Base-by-base conservation (phyloP, 2,329 filamentous ascomycete genomes). In the Fusarium virguliforme region DNA sequence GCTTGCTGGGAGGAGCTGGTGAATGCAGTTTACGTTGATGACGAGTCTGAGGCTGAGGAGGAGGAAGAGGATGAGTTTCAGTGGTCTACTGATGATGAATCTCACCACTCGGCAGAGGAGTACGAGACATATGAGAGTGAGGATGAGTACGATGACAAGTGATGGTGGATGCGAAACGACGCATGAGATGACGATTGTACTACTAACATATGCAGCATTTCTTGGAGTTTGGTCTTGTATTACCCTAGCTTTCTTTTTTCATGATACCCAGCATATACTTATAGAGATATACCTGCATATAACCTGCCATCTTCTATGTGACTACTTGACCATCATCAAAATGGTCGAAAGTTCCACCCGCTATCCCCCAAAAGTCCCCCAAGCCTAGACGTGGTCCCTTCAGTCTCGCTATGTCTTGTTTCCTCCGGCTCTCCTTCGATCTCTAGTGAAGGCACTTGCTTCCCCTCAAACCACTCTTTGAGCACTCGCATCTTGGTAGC, bases 391-490 rank as follows among this genome's bases (percentile, higher is more conserved):
- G 54, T 54, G 2, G 6, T 62, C 8, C 22, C 26, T 18, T 15
- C 50, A 18, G 13, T 34, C 4, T 54, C 32, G 8, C 26, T 7
- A 8, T 48, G 46, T 48, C 32, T 53, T 59, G 13, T 18, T 50
- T 38, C 30, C 57, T 32, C 41, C 43, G 15, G 48, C 26, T 24
- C 60, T 7, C 71, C 69, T 22, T 73, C 56, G 4, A 77, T 38
- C 18, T 40, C 75, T 74, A 4, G 74, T 65, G 18, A 18, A 18
- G 18, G 18, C 18, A 18, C 18, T 18, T 18, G 18, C 18, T 18
- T 18, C 18, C 18, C 18, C 43, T 78, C 75, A 59, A 76, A 79
- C 78, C 80, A 81, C 8, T 62, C 68, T 59, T 76, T 78, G n/a
- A 81, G 70, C 71, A 71, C 77, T 5, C 67, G 53, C 13, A 77